A percentile compares a stretch with the other conserved stretches of the same genome.
These are phyloP conservation scores for Gymnopilus junonius DNA, from an alignment of 768 basidiomycete species.

Conservation along the genomic window DNA sequence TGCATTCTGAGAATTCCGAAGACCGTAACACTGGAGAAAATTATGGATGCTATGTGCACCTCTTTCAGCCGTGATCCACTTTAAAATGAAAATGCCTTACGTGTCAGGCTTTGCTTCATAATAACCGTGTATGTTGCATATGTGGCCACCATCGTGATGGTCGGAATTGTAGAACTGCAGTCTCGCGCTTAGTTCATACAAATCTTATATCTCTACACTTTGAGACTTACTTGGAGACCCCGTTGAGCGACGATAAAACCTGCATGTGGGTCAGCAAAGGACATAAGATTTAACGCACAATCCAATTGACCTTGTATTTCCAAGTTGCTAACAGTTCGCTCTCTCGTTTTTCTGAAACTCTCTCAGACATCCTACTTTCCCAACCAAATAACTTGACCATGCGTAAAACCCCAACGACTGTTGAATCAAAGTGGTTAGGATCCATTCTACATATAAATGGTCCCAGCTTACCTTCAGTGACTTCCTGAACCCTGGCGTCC, in stretches of 20 bases:
- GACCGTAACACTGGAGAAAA: constrained; percentile 59
- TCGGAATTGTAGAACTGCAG: constrained; percentile 35
- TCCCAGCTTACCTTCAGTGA: no score
- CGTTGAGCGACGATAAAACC: neutral
- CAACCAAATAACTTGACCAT: constrained; percentile 79
- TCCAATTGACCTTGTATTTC: constrained; percentile 20
- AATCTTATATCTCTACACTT: neutral
- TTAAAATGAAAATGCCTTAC: neutral
- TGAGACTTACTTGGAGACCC: constrained; percentile 9
- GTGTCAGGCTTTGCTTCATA: constrained; percentile 41
- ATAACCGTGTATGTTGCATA: constrained; percentile 58
- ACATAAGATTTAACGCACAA: no score
- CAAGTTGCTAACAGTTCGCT: constrained; percentile 52
- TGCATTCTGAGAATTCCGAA: constrained; percentile 65
- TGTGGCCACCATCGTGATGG: constrained; percentile 67
- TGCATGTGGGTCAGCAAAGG: neutral
- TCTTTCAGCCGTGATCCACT: neutral
- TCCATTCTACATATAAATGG: no score
- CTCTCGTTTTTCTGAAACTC: constrained; percentile 59
- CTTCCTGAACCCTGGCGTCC: constrained; percentile 63
- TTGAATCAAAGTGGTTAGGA: no score
- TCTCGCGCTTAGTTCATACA: neutral
- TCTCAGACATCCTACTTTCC: constrained; percentile 59
- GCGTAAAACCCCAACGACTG: constrained; percentile 56
- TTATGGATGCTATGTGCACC: constrained; percentile 55